These are phyloP conservation scores for Gryganskiella cystojenkinii DNA, from an alignment of 192 early-diverging fungal genomes.

Conservation along the genomic window DNA sequence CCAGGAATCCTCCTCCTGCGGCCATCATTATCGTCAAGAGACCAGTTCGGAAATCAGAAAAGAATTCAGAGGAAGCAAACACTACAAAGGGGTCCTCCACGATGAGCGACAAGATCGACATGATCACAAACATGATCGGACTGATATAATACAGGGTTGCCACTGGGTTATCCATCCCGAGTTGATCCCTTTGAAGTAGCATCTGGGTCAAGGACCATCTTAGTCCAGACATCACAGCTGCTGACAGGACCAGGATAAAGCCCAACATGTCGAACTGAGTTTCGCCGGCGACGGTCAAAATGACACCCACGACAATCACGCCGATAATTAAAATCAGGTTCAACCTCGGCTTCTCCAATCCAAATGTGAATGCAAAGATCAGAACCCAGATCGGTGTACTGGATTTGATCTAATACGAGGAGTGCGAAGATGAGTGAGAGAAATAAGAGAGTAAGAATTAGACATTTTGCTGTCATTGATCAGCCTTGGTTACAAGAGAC, in stretches of 20 bases:
- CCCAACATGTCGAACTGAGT: constrained; percentile 69
- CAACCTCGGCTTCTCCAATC: constrained; percentile 74
- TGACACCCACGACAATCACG: constrained; percentile 80
- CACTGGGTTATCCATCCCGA: constrained; percentile 84
- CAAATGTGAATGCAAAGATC: constrained; percentile 84
- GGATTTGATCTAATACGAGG: constrained; percentile 66
- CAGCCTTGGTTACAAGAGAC: no score
- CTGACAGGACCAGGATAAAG: constrained; percentile 67
- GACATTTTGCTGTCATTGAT: neutral
- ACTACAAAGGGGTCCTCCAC: constrained; percentile 67
- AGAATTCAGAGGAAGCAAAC: constrained; percentile 62
- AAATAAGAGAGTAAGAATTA: constrained; percentile 5
- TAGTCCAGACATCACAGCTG: constrained; percentile 81
- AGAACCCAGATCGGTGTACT: constrained; percentile 76
- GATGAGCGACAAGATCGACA: constrained; percentile 64
- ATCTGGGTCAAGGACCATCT: constrained; percentile 87
- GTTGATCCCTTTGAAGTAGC: constrained; percentile 69
- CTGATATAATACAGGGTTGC: constrained; percentile 80
- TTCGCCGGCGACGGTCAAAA: constrained; percentile 79
- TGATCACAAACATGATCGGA: constrained; percentile 80
- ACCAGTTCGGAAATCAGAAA: constrained; percentile 53
- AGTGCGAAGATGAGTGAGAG: neutral
- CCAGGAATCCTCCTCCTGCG: constrained; percentile 83
- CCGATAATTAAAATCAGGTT: constrained; percentile 72
- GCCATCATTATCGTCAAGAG: constrained; percentile 64